Base-by-base conservation (phyloP, 106 monocot genomes). In the Apostasia ramifera region DNA sequence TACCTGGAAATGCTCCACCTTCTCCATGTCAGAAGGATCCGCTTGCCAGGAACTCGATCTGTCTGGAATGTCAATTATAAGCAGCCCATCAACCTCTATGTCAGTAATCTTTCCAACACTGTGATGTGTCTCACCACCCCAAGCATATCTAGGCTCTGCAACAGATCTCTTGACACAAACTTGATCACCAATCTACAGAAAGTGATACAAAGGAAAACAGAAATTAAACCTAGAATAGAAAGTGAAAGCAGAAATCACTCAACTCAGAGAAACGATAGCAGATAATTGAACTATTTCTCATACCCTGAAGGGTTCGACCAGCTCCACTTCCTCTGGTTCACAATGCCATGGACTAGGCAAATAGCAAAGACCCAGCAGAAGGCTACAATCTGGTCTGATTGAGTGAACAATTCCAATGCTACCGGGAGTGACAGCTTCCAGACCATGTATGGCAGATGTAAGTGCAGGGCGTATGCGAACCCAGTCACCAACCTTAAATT, bases 11-110 rank as follows among this genome's bases (percentile, higher is more conserved):
- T 73, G 83, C 70, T 98, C 93, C 51, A 98, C 93, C 76, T 90
- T 98, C 76, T 98, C 93, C 93, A 98, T 90, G 74, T 98, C 98
- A 68, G 93, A 98, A 63, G 98, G 98, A 88, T 98, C 98, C 45
- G 98, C 93, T 76, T 98, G 93, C 98, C 98, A 98, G 47, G 81
- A 58, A 55, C 51, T 66, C 42, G 83, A 70, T 40, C 98, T 71
- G 78, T 85, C 90, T 49, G 93, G 87, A 76, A 98, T 93, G 40
- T 93, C 90, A 61, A 98, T 77, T 58, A 90, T 69, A 12, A 98
- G 88, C 44, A 93, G 74, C 42, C 93, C 90, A 72, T 98, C 85
- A 80, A 69, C 78, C 73, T 98, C 98, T 59, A 98, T 90, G 7
- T 98, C 98, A 74, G 59, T 77, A 80, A 98, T 88, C 80, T 85